Percentiles rank a stretch among this genome's conserved stretches.
phyloP scores from a whole-genome alignment of 495 filamentous ascomycete genomes.

The Bombardia bombarda region DNA sequence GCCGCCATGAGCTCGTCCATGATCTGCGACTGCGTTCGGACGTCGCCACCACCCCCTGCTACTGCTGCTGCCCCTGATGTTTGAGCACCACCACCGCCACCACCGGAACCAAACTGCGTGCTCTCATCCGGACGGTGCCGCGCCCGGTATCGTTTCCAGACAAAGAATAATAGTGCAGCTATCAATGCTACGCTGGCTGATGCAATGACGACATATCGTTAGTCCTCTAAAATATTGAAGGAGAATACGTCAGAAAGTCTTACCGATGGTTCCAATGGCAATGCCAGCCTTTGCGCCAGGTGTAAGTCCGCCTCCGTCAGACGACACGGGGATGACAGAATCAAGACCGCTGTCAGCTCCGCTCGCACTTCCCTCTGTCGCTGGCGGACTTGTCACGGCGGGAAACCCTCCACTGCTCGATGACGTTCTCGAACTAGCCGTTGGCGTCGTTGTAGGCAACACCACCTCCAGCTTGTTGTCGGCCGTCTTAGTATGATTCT shows the following conservation, averaged over 20 bases:
- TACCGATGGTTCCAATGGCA: slow-evolving; percentile 11
- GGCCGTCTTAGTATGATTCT: neutral
- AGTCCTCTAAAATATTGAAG: neutral
- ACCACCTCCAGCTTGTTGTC: neutral
- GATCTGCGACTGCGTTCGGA: slow-evolving; percentile 17
- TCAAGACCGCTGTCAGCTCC: neutral
- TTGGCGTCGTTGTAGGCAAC: neutral
- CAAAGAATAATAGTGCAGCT: neutral
- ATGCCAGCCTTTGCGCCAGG: slow-evolving; percentile 14
- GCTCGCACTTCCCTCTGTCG: neutral
- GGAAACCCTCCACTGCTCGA: too few species aligned
- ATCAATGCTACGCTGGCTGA: neutral
- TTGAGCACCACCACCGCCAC: neutral
- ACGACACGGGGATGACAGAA: neutral
- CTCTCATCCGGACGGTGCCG: neutral
- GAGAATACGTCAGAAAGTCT: neutral
- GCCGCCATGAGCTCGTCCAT: slow-evolving; percentile 25
- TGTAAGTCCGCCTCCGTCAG: neutral
- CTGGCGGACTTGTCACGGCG: too few species aligned
- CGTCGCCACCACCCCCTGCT: too few species aligned
- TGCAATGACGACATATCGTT: neutral
- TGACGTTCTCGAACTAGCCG: neutral
- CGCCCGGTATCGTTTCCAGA: slow-evolving; percentile 2
- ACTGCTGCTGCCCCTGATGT: neutral
- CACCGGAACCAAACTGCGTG: neutral